A percentile compares a stretch with the other conserved stretches of the same genome.
Evolutionary conservation across 495 filamentous ascomycete species (phyloP).

Genomic region (Xylaria grammica): DNA sequence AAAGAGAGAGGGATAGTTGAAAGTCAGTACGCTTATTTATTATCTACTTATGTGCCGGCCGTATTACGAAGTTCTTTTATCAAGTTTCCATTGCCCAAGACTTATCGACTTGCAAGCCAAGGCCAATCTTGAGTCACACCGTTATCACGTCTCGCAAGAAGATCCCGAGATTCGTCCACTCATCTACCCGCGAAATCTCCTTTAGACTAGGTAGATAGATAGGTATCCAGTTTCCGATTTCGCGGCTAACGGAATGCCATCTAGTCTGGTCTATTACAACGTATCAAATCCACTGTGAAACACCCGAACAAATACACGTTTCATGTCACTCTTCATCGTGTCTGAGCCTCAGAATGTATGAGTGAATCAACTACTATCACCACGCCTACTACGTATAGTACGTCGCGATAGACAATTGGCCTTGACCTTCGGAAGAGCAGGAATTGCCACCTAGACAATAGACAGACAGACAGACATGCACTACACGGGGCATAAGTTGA

Average conservation of each 20-base stretch:
- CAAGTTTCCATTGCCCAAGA: background rate
- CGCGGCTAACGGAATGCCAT: background rate
- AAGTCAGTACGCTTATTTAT: too few species aligned
- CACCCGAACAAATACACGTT: too few species aligned
- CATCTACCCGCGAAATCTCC: conserved; percentile 21
- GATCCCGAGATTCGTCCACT: conserved; percentile 24
- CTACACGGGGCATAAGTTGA: too few species aligned
- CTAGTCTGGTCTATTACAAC: background rate
- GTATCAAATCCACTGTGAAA: background rate
- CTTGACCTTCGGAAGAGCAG: too few species aligned
- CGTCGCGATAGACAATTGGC: too few species aligned
- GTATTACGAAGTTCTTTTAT: background rate
- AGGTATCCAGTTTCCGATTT: background rate
- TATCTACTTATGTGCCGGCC: conserved; percentile 13
- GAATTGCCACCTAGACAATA: too few species aligned
- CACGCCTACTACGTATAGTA: too few species aligned
- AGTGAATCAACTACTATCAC: too few species aligned
- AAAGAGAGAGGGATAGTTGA: too few species aligned
- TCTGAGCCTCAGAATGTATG: too few species aligned
- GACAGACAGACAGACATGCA: too few species aligned
- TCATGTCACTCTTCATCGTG: too few species aligned
- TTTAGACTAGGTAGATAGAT: conserved; percentile 3
- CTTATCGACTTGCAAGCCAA: background rate
- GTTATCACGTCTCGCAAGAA: background rate
- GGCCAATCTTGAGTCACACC: conserved; percentile 9